A percentile compares a stretch with the other conserved stretches of the same genome.
These are phyloP conservation scores for Penicillium parvum DNA, from an alignment of 495 filamentous ascomycete genomes.

Conservation along the genomic window DNA sequence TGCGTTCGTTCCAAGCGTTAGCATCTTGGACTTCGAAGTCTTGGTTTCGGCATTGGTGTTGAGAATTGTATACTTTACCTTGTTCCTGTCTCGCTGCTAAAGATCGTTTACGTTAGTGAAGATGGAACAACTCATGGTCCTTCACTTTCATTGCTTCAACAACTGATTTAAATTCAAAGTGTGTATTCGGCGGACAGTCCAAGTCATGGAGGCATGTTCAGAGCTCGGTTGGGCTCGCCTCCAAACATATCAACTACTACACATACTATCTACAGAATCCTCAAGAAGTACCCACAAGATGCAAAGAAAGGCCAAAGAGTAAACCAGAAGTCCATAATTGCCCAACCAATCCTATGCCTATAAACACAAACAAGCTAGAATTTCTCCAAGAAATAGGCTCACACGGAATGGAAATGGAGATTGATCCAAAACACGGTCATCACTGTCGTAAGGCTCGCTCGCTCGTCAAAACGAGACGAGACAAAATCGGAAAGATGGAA, in stretches of 20 bases:
- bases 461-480: conserved; percentile 4
- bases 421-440: conserved; percentile 7
- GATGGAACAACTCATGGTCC: too few species aligned
- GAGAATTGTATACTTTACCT: too few species aligned
- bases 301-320: conserved; percentile 2
- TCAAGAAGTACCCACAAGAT: background rate
- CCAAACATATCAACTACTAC: background rate
- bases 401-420: background rate
- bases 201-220: too few species aligned
- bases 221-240: too few species aligned
- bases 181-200: too few species aligned
- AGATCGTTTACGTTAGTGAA: too few species aligned
- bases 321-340: background rate
- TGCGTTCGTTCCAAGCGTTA: too few species aligned
- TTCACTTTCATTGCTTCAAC: too few species aligned
- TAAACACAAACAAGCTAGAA: background rate
- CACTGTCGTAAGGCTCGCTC: conserved; percentile 15
- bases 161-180: too few species aligned
- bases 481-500: conserved; percentile 1
- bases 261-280: background rate
- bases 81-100: too few species aligned
- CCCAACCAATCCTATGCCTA: conserved; percentile 8
- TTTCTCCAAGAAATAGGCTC: background rate
- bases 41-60: too few species aligned
- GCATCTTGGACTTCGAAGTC: too few species aligned